Percentiles rank a stretch among this genome's conserved stretches.
These are phyloP conservation scores for Xylaria grammica DNA, from an alignment of 495 filamentous ascomycete genomes.

Conservation along the genomic window DNA sequence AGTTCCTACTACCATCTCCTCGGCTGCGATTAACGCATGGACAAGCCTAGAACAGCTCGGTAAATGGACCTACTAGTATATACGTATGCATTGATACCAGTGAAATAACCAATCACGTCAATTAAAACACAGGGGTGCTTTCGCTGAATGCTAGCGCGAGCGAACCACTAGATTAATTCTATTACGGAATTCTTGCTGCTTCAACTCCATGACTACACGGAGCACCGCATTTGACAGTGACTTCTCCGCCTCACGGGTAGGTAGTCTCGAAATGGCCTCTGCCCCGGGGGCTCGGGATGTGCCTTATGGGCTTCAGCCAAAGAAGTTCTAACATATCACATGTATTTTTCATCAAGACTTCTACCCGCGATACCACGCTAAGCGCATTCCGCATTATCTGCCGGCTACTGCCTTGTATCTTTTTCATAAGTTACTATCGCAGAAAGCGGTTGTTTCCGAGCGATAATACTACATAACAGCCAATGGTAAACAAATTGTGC, in stretches of 20 bases:
- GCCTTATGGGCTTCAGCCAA: too few species aligned
- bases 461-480: neutral
- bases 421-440: too few species aligned
- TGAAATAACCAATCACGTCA: neutral
- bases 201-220: neutral
- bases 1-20: neutral
- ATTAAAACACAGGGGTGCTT: neutral
- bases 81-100: neutral
- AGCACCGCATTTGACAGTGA: conserved; percentile 13
- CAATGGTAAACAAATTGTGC: neutral
- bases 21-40: conserved; percentile 5
- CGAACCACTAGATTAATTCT: conserved; percentile 3
- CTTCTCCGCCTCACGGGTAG: too few species aligned
- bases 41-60: neutral
- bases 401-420: too few species aligned
- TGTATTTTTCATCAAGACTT: too few species aligned
- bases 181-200: neutral
- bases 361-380: too few species aligned
- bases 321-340: too few species aligned
- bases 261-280: too few species aligned
- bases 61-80: neutral
- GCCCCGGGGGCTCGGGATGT: too few species aligned
- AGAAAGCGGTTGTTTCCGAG: too few species aligned
- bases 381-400: too few species aligned
- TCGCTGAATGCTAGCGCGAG: neutral